Conservation (phyloP, 257 asterid genomes). For the Solanum medicagineum region DNA sequence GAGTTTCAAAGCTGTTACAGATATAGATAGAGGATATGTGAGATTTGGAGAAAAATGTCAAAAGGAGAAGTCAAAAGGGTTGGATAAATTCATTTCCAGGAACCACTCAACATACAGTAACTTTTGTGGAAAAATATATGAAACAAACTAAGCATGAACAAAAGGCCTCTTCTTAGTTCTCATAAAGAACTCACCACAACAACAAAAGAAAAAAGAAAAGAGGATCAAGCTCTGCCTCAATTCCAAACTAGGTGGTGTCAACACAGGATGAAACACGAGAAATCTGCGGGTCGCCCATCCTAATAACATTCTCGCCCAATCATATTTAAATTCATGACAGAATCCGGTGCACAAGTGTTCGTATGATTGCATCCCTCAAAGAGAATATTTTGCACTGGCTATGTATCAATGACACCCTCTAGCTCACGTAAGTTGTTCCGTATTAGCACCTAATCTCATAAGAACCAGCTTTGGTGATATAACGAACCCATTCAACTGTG, state of each 20-base stretch:
- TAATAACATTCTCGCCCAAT: background rate
- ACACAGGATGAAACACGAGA: background rate
- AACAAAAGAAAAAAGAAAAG: background rate
- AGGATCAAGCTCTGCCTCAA: background rate
- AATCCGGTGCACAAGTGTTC: background rate
- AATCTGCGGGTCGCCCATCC: background rate
- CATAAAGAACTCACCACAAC: background rate
- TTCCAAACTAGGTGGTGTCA: background rate
- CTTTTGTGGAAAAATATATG: background rate
- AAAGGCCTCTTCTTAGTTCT: background rate
- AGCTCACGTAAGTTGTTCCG: background rate
- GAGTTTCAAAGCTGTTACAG: too few species aligned
- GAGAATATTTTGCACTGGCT: background rate
- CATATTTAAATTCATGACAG: background rate
- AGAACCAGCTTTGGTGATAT: constrained; percentile 96
- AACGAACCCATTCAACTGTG: constrained; percentile 99
- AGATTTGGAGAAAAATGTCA: too few species aligned
- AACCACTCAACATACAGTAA: background rate
- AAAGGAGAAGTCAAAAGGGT: too few species aligned
- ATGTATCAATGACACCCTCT: background rate
- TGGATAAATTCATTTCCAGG: background rate
- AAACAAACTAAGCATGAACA: background rate
- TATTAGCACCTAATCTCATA: constrained; percentile 91
- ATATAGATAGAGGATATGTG: too few species aligned
- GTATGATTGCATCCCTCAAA: background rate